Conservation (phyloP, 2,329 filamentous ascomycete species). For the Claviceps spartinae region DNA sequence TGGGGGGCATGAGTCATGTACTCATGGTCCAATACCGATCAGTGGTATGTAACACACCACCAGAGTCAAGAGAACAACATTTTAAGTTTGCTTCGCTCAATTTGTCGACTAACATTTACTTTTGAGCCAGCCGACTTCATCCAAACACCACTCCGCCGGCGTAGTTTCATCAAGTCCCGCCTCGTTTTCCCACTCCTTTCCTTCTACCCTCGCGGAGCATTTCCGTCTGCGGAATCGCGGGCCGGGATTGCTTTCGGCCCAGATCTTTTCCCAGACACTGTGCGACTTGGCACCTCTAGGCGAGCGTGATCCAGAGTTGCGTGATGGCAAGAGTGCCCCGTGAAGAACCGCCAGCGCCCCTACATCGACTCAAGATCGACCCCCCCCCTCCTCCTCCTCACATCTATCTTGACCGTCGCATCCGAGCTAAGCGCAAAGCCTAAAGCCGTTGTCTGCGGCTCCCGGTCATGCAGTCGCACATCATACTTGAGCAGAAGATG, state of each 20-base stretch:
- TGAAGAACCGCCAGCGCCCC: not conserved
- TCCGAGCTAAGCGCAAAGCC: not conserved
- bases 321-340: too few relatives aligned
- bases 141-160: too few relatives aligned
- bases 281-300: slow-evolving; percentile 7
- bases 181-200: too few relatives aligned
- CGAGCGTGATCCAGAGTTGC: too few relatives aligned
- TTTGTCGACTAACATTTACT: too few relatives aligned
- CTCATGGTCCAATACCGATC: too few relatives aligned
- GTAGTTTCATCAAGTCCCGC: too few relatives aligned
- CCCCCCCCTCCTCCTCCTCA: not conserved
- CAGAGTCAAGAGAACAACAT: too few relatives aligned
- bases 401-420: not conserved
- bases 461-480: not conserved
- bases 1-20: too few relatives aligned
- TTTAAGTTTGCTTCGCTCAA: too few relatives aligned
- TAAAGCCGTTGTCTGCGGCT: not conserved
- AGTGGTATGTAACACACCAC: too few relatives aligned
- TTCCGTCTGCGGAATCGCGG: slow-evolving; percentile 30
- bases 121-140: too few relatives aligned
- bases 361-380: not conserved
- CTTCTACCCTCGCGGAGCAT: slow-evolving; percentile 26
- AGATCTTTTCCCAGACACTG: slow-evolving; percentile 34
- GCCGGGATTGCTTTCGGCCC: slow-evolving; percentile 24
- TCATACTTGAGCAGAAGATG: slow-evolving; percentile 38